Evolutionary conservation across 192 early-diverging fungal species (phyloP), one percentile per base, ranked within the genome.

Genomic region (Haplosporangium gracile): DNA sequence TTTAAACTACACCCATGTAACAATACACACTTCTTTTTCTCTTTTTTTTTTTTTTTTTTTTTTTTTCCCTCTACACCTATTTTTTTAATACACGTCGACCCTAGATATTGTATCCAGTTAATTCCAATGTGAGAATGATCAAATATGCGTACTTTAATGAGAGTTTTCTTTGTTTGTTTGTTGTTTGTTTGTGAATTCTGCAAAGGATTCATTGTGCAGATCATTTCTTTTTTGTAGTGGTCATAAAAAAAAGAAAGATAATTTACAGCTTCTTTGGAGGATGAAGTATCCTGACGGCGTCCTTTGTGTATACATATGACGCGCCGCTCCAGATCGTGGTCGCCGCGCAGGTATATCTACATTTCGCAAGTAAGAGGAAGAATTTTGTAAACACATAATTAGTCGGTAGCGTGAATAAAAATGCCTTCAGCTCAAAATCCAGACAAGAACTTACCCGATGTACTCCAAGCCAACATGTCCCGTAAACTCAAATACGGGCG

Each of bases 241-340:
- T 51, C 49, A 51, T 20, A 43, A 43, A 22, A 51, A 5, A 43
- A 43, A 22, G 20, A 5, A 51, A 51, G 18, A 51, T 22, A 51
- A 22, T 22, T 22, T 76, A 49, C 49, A 75, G 39, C 73, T 75
- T 79, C 53, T 77, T 78, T 39, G 88, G 83, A n/a, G 79, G 88
- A 36, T 92, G 90, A 72, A 95, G 75, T 73, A 95, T 93, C 75
- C 92, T 91, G 49, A 96, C 94, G 1, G 94, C 95, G 74, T 96
- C 94, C 75, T 94, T 94, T 36, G 95, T 94, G 34, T 89, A 89
- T 39, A 96, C 74, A 76, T 97, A 97, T 29, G 94, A 94, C 45
- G 94, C 75, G 4, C 96, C 96, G 36, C 95, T 95, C 88, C 92
- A 92, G 38, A 98, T 89, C 0, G 97, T 97, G n/a, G 97, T 98